Evolutionary conservation across 306 rosid species (phyloP), one percentile per base, ranked within the genome.

Genomic region (Luffa aegyptiaca): DNA sequence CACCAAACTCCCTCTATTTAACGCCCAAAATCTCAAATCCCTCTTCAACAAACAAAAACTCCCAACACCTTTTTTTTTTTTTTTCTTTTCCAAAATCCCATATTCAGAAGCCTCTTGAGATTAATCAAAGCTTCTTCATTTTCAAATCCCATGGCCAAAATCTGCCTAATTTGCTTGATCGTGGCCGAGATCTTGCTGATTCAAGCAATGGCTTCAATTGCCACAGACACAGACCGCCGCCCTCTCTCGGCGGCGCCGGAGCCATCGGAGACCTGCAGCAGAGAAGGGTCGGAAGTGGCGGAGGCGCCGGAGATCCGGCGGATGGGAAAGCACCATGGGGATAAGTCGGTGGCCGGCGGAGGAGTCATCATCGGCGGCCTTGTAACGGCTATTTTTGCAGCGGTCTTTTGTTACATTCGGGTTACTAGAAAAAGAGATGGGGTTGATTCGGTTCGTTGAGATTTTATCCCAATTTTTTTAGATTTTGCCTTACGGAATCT

Each of bases 331-430:
- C 97, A 90, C 71, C 93, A 80, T 80, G 39, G 86, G 3, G 92
- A 91, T 45, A 88, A 86, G 79, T 93, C 98, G 16, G 83, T 94
- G 82, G 95, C 95, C 5, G 98, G 97, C 69, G 97, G 98, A 10
- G 97, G 95, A 75, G 93, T 92, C 4, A 94, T 94, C 84, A 82
- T 94, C 48, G 98, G 95, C 55, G 97, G 98, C 0, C 90, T 94
- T 21, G 91, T 88, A 55, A 94, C 97, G 20, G 92, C 86, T 61
- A 81, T 86, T 82, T 90, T 89, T 83, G 98, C 96, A 13, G 96
- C 94, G 74, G 91, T 94, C 18, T 94, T 92, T 78, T 90, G 91
- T 85, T 93, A 93, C 80, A 89, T 93, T 76, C 89, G 98, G 31
- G 97, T 93, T 75, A 93, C 98, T 5, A 85, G 94, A 77, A 93